These are phyloP conservation scores for Termitomyces sp. DNA, from an alignment of 768 basidiomycete species.

Conservation along the genomic window DNA sequence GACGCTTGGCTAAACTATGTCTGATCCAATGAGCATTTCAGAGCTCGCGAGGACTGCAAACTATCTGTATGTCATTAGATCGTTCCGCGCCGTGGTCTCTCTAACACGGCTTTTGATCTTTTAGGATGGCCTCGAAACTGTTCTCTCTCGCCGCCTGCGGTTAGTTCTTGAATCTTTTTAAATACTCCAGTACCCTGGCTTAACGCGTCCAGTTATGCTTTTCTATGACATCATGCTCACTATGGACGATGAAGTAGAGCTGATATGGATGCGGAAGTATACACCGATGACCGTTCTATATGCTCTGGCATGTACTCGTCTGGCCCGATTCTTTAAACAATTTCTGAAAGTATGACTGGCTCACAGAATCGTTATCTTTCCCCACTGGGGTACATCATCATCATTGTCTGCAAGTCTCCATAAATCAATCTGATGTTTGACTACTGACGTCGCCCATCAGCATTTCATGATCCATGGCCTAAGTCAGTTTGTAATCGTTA, in stretches of 20 bases:
- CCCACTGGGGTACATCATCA: slow-evolving; percentile 28
- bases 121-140: not conserved
- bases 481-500: not conserved
- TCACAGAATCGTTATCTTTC: slow-evolving; percentile 29
- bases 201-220: slow-evolving; percentile 22
- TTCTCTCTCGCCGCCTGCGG: not conserved
- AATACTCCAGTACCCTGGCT: not conserved
- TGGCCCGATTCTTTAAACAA: not conserved
- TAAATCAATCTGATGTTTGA: not conserved
- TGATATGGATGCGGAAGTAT: slow-evolving; percentile 24
- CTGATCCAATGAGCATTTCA: not conserved
- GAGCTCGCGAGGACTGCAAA: not conserved
- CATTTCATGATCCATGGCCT: not conserved
- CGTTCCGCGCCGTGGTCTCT: not conserved
- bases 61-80: not conserved
- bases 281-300: slow-evolving; percentile 23
- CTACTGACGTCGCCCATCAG: not conserved
- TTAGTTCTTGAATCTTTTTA: not conserved
- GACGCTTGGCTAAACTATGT: not conserved
- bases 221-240: slow-evolving; percentile 32
- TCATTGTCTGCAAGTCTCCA: slow-evolving; percentile 24
- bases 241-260: slow-evolving; percentile 28
- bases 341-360: not conserved
- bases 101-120: not conserved
- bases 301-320: slow-evolving; percentile 17